Base-by-base conservation (phyloP, 2,329 filamentous ascomycete species). In the Chalara sp. region DNA sequence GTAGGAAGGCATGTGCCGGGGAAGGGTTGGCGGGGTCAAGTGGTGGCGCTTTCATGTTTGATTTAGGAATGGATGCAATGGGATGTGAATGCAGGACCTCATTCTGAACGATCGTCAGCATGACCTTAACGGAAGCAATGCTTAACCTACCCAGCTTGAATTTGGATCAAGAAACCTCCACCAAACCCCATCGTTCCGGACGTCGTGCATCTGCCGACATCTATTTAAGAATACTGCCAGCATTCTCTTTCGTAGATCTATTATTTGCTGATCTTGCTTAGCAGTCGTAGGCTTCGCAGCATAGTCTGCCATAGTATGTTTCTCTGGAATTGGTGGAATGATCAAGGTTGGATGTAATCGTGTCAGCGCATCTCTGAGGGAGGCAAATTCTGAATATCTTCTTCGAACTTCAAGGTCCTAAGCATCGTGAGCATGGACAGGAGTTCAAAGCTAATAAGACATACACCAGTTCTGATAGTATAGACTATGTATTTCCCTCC, bases 141-240 rank as follows among this genome's bases (percentile, higher is more conserved):
- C 75, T 53, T 81, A 21, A 21, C 21, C 21, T 21, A 96, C 90
- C 93, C 93, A 99, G 80, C 93, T 97, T 29, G 92, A 91, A 67
- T 99, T 97, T 8, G 95, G 93, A 66, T 99, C 93, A 33, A 99
- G 76, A 65, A 99, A 99, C 59, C 90, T 86, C 91, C 92, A 96
- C 83, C 91, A 96, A 30, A 99, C 91, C 3, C 92, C 92, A 64
- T 99, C 93, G 53, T 90, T 87, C 48, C 89, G 80, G 31, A 99
- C 84, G 52, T 92, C 85, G 61, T 92, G 87, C 92, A 97, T 97
- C 56, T 83, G 82, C 57, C 91, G 81, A 69, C 93, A 99, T 46
- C 93, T 80, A 64, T 99, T 99, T 46, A 99, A 68, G 62, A 99
- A 99, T 0, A 97, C 93, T 5, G 87, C 87, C 49, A 99, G 70